Conservation (phyloP, 306 rosid genomes). For the Lablab purpureus region DNA sequence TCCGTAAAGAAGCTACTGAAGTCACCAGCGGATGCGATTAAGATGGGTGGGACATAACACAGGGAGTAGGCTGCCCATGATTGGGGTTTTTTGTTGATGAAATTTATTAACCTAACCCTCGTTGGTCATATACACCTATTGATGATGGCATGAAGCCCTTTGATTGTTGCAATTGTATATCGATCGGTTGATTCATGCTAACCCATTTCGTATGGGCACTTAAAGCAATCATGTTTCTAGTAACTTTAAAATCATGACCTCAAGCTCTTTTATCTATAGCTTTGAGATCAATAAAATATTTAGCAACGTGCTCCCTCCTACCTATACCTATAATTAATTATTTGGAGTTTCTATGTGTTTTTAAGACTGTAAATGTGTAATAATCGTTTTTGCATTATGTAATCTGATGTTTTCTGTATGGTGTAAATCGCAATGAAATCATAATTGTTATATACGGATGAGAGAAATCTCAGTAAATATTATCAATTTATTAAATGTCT, state of each 20-base stretch:
- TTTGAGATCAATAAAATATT: slow-evolving; percentile 40
- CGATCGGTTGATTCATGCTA: slow-evolving; percentile 41
- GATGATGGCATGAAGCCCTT: slow-evolving; percentile 45
- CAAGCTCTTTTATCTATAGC: slow-evolving; percentile 44
- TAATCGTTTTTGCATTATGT: slow-evolving; percentile 11
- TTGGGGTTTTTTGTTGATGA: slow-evolving; percentile 11
- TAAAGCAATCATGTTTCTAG: slow-evolving; percentile 38
- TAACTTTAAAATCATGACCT: slow-evolving; percentile 20
- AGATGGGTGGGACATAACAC: slow-evolving; percentile 55
- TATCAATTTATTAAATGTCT: too few relatives aligned
- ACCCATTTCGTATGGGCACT: slow-evolving; percentile 47
- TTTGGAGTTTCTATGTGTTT: slow-evolving; percentile 24
- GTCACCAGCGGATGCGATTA: slow-evolving; percentile 71
- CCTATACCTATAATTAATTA: slow-evolving; percentile 34
- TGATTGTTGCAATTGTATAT: slow-evolving; percentile 51
- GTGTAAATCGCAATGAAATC: too few relatives aligned
- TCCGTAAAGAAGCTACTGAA: slow-evolving; percentile 86
- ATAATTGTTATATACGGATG: too few relatives aligned
- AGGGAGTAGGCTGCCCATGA: slow-evolving; percentile 9
- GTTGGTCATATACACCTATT: slow-evolving; percentile 44
- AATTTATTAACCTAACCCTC: slow-evolving; percentile 37
- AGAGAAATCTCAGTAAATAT: too few relatives aligned
- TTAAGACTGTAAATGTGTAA: slow-evolving; percentile 17
- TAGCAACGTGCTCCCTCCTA: slow-evolving; percentile 28
- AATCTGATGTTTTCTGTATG: not conserved